These are phyloP conservation scores for Haplosporangium sp. DNA, from an alignment of 371 early-diverging fungal genomes.

Conservation along the genomic window DNA sequence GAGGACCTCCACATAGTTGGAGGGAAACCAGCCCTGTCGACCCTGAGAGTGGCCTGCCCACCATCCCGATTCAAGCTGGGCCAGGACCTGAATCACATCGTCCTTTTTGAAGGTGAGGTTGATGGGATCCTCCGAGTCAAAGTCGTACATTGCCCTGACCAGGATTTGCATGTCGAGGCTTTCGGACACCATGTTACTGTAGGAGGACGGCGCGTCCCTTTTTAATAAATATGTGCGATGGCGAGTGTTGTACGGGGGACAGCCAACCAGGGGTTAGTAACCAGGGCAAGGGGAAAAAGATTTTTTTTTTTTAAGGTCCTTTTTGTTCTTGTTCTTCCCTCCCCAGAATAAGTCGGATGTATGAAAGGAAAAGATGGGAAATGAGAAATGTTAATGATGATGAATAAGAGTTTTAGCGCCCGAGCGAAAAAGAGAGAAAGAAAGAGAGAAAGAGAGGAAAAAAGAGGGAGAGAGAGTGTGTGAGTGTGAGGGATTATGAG, in stretches of 20 bases:
- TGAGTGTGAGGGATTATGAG: not conserved
- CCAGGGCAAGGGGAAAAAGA: no score
- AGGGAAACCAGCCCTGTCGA: conserved; percentile 88
- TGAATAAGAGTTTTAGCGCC: no score
- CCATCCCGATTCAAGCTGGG: conserved; percentile 90
- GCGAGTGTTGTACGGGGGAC: not conserved
- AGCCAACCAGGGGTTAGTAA: no score
- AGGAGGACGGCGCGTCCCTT: conserved; percentile 14
- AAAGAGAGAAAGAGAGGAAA: not conserved
- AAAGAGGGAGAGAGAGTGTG: conserved; percentile 1
- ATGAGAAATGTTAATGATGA: no score
- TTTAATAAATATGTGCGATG: not conserved
- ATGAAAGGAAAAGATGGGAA: not conserved
- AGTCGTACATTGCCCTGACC: conserved; percentile 43
- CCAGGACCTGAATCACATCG: conserved; percentile 84
- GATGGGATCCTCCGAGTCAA: conserved; percentile 39
- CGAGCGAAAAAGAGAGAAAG: not conserved
- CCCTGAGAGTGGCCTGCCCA: conserved; percentile 86
- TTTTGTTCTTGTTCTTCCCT: conserved; percentile 10
- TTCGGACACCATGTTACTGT: conserved; percentile 21
- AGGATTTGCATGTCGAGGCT: conserved; percentile 29
- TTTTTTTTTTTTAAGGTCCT: conserved; percentile 1
- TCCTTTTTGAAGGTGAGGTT: conserved; percentile 80
- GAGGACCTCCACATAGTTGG: conserved; percentile 43
- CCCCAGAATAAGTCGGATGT: no score